Evolutionary conservation across 805 yeast genomes (phyloP).

Genomic region (Ogataea angusta): DNA sequence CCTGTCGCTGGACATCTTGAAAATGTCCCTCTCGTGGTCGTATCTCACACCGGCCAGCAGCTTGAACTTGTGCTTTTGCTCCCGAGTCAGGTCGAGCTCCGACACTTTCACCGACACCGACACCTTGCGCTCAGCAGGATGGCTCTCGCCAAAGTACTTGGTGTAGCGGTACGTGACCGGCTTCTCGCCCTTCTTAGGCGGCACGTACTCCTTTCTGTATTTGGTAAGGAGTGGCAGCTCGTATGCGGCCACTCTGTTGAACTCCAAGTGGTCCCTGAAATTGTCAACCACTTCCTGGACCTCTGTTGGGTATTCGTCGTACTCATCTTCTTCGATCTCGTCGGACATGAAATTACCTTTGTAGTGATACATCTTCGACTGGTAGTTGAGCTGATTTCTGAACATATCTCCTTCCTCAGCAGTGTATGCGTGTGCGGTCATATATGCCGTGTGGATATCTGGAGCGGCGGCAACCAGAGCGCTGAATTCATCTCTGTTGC

Average conservation of each 20-base stretch:
- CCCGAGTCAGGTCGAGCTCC: conserved; percentile 50
- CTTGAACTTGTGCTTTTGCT: conserved; percentile 69
- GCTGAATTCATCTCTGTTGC: conserved; percentile 49
- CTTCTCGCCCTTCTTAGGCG: conserved; percentile 38
- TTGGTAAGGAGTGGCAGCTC: conserved; percentile 84
- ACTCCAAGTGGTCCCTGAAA: conserved; percentile 71
- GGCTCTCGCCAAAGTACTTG: conserved; percentile 67
- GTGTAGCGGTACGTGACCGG: conserved; percentile 71
- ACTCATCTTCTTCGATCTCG: conserved; percentile 41
- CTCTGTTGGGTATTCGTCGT: conserved; percentile 61
- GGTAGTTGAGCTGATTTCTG: conserved; percentile 39
- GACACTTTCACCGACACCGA: conserved; percentile 50
- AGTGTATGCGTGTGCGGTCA: conserved; percentile 32
- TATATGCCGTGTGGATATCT: conserved; percentile 26
- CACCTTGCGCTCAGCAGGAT: conserved; percentile 71
- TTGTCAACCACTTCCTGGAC: conserved; percentile 72
- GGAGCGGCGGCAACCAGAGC: conserved; percentile 49
- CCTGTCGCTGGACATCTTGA: conserved; percentile 63
- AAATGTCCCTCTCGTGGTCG: conserved; percentile 53
- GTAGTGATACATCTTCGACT: conserved; percentile 39
- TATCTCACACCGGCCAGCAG: conserved; percentile 78
- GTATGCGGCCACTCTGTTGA: conserved; percentile 82
- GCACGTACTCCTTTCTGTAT: conserved; percentile 65
- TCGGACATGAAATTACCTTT: conserved; percentile 32
- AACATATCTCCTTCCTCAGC: conserved; percentile 43